These are phyloP conservation scores for Calocybe cyanea DNA, from an alignment of 768 basidiomycete genomes.

Conservation along the genomic window DNA sequence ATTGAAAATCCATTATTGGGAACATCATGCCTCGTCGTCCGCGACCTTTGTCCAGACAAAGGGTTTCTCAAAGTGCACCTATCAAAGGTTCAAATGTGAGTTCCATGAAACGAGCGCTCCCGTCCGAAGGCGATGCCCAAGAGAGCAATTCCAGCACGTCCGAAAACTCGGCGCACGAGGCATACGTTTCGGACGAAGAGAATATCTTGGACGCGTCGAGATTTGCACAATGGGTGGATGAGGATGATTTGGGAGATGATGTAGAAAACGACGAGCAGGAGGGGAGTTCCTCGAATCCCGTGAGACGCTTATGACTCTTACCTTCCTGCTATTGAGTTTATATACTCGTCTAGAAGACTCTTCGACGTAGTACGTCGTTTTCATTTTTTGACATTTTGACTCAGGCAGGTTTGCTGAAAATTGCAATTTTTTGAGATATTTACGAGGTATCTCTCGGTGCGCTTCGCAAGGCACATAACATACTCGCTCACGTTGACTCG, in stretches of 20 bases:
- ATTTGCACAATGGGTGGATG: slow-evolving; percentile 60
- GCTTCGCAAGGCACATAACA: slow-evolving; percentile 59
- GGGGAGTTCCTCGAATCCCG: slow-evolving; percentile 28
- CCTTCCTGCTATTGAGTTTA: background rate
- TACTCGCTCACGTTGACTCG: slow-evolving; percentile 40
- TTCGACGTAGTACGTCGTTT: background rate
- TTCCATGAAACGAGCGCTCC: slow-evolving; percentile 11
- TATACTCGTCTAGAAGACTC: background rate
- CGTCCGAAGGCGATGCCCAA: slow-evolving; percentile 4
- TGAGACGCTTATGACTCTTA: slow-evolving; percentile 12
- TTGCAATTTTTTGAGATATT: slow-evolving; percentile 39
- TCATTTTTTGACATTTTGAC: background rate
- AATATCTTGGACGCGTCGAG: slow-evolving; percentile 51
- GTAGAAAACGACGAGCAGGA: slow-evolving; percentile 29
- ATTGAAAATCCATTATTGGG: background rate
- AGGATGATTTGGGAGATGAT: slow-evolving; percentile 36
- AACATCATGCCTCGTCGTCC: slow-evolving; percentile 34
- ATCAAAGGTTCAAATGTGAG: slow-evolving; percentile 10
- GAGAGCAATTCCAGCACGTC: slow-evolving; percentile 14
- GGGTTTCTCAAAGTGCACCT: slow-evolving; percentile 3
- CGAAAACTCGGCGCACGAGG: slow-evolving; percentile 18
- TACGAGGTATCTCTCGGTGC: slow-evolving; percentile 60
- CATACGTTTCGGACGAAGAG: slow-evolving; percentile 23
- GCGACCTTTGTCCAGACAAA: slow-evolving; percentile 28
- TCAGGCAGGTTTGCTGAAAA: background rate